Conservation (phyloP, 345 rosid genomes). For the Barbarea vulgaris region DNA sequence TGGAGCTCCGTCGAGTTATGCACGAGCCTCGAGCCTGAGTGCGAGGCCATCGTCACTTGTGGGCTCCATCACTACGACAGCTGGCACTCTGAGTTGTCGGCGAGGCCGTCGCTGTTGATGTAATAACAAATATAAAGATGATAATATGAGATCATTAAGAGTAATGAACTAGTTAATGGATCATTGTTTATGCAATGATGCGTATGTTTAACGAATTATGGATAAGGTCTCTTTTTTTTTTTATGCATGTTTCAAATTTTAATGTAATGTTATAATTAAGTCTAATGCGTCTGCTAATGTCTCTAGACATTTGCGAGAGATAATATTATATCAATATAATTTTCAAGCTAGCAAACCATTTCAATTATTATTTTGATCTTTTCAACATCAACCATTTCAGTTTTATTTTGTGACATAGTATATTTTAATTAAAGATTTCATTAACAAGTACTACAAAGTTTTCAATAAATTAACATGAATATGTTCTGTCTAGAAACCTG, state of each 20-base stretch:
- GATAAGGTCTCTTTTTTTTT: background rate
- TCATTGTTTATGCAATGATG: constrained; percentile 29
- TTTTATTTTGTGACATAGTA: background rate
- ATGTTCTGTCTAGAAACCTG: too few relatives aligned
- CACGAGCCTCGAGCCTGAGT: constrained; percentile 72
- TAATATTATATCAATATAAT: background rate
- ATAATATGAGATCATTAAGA: background rate
- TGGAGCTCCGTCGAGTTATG: constrained; percentile 53
- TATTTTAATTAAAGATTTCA: background rate
- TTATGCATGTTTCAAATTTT: background rate
- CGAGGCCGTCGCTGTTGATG: constrained; percentile 59
- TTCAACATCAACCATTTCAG: background rate
- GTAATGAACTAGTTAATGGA: background rate
- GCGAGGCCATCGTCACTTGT: constrained; percentile 75
- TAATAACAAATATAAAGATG: background rate
- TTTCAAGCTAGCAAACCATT: constrained; percentile 1
- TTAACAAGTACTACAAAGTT: background rate
- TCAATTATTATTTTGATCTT: background rate
- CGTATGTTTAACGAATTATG: constrained; percentile 14
- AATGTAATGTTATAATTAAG: background rate
- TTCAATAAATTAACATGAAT: too few relatives aligned
- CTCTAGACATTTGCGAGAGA: constrained; percentile 35
- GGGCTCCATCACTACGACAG: constrained; percentile 56
- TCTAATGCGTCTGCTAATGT: constrained; percentile 37
- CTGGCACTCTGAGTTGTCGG: constrained; percentile 65